Evolutionary conservation across 2,329 filamentous ascomycete genomes (phyloP), one percentile per base, ranked within the genome.

Genomic region (Apiospora hydei): DNA sequence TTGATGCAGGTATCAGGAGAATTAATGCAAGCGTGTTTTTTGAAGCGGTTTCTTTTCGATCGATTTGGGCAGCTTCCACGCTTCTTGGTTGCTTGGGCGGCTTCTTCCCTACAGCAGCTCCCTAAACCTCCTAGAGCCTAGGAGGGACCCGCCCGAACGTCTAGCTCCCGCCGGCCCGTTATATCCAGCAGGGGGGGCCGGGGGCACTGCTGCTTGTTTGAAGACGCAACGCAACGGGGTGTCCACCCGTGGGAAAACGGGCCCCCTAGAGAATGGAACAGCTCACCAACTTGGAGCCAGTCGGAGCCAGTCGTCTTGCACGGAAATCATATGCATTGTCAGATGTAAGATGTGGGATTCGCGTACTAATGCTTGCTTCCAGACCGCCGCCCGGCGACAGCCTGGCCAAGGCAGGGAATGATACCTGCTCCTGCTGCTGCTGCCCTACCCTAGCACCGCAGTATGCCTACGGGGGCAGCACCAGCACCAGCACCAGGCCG

Each of bases 151-250:
- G 34, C 57, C 57, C 57, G 41, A 41, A 51, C 21, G 34, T n/a
- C 57, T 64, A 64, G 57, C 57, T 64, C 57, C 57, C 57, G 57
- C 57, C 53, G 53, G 53, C 53, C 53, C 53, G 53, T 61, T 61
- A 21, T 61, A 61, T 34, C 53, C 53, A 61, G 53, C 53, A 38
- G 30, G 53, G 16, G 24, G 51, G 53, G 26, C n/a, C n/a, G 7
- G 49, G 49, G 16, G 5, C 8, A 11, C 53, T 41, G 34, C 49
- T 51, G 34, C 41, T 64, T 64, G 34, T 64, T 64, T 64, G 53
- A 64, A 64, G 57, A 41, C 53, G 53, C 53, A 61, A 61, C 34
- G 34, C 30, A 57, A 30, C 51, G 51, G 14, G 26, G 51, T 57
- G 53, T 14, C 53, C 53, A 61, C 53, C 18, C 18, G 7, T 34